phyloP scores from a whole-genome alignment of 1,284 basidiomycete genomes.

The Leucoagaricus sp. region DNA sequence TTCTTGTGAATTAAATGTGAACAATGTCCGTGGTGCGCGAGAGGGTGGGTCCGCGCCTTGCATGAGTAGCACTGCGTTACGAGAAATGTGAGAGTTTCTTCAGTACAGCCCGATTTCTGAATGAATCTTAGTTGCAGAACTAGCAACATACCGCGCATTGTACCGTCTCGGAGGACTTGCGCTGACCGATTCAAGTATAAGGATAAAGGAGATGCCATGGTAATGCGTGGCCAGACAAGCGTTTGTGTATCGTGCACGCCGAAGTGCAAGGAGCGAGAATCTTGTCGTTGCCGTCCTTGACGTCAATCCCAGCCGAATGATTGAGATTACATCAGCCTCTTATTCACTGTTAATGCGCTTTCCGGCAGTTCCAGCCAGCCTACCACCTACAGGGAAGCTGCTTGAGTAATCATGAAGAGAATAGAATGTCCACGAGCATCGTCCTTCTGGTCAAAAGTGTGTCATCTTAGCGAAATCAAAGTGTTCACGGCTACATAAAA shows the following conservation, averaged over 20 bases:
- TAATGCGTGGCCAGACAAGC: constrained; percentile 7
- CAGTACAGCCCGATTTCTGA: constrained; percentile 15
- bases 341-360: not conserved
- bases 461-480: not conserved
- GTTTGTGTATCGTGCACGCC: not conserved
- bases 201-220: constrained; percentile 34
- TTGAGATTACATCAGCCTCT: constrained; percentile 7
- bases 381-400: too few relatives aligned
- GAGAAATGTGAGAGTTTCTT: not conserved
- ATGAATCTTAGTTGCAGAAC: not conserved
- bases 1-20: constrained; percentile 58
- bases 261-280: constrained; percentile 12
- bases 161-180: constrained; percentile 32
- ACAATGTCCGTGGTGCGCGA: constrained; percentile 60
- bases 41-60: constrained; percentile 63
- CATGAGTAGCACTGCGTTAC: constrained; percentile 66
- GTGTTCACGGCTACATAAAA: not conserved
- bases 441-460: not conserved
- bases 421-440: too few relatives aligned
- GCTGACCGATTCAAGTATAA: constrained; percentile 38
- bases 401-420: too few relatives aligned
- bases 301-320: constrained; percentile 1
- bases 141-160: constrained; percentile 32
- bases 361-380: not conserved
- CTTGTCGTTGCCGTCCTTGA: not conserved